Conservation (phyloP, 2,329 filamentous ascomycete species). For the Botryotinia calthae region DNA sequence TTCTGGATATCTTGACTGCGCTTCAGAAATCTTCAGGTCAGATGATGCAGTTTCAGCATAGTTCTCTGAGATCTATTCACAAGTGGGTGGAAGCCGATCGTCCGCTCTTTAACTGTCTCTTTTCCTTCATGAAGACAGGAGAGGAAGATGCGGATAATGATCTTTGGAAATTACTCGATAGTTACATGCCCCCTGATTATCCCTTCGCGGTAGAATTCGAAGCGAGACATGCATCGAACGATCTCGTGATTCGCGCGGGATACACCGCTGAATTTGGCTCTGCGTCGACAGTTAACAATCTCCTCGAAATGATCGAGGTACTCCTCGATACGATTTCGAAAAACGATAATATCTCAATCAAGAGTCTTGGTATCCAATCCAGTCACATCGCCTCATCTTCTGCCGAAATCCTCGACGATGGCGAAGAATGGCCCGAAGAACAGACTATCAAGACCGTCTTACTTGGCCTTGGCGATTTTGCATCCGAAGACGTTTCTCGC, state of each 20-base stretch:
- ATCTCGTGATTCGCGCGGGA: background rate
- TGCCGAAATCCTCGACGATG: background rate
- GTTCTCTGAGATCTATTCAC: background rate
- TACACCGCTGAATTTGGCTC: background rate
- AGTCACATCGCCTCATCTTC: background rate
- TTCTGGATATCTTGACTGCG: background rate
- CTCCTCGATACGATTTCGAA: background rate
- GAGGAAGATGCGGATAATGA: background rate
- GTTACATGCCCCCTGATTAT: conserved; percentile 12
- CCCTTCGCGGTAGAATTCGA: conserved; percentile 13
- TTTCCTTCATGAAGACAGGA: conserved; percentile 11
- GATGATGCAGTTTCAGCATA: conserved; percentile 6
- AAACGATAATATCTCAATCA: background rate
- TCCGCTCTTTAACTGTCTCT: conserved; percentile 8
- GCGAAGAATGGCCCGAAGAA: background rate
- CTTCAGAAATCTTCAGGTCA: conserved; percentile 11
- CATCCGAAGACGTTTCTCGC: background rate
- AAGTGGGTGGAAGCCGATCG: conserved; percentile 12
- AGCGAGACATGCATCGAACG: background rate
- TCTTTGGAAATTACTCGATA: conserved; percentile 1
- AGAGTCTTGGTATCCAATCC: background rate
- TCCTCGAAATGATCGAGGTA: conserved; percentile 5
- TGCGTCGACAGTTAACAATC: background rate
- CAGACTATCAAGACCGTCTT: background rate
- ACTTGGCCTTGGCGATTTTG: background rate